Evolutionary conservation across 148 eudicot genomes (phyloP).

Genomic region (Camellia japonica): DNA sequence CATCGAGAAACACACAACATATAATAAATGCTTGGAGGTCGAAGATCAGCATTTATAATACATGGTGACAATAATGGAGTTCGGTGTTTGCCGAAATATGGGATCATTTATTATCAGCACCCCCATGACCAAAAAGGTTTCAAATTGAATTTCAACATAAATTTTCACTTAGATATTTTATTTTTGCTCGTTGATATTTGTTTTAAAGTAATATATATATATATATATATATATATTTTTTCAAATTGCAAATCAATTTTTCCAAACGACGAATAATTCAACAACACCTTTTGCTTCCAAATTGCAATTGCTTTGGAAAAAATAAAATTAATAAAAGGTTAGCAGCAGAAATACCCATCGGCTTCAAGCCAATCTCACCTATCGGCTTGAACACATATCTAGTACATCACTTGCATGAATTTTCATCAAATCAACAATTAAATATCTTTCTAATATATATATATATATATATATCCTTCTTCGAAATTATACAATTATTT

Average conservation of each 20-base stretch:
- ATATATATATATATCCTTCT: neutral
- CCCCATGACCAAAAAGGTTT: neutral
- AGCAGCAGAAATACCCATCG: neutral
- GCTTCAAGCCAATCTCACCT: neutral
- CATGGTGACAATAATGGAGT: conserved; percentile 22
- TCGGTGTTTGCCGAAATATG: conserved; percentile 18
- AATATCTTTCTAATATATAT: neutral
- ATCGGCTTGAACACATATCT: neutral
- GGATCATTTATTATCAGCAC: conserved; percentile 17
- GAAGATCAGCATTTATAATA: conserved; percentile 15
- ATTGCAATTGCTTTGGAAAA: neutral
- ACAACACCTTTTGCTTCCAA: neutral
- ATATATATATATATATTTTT: no score
- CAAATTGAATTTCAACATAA: neutral
- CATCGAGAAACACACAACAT: no score
- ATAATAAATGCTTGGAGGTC: neutral
- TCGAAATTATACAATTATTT: neutral
- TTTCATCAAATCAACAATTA: neutral
- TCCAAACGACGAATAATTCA: no score
- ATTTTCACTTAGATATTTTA: neutral
- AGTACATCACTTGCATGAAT: neutral
- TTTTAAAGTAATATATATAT: no score
- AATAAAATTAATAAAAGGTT: neutral
- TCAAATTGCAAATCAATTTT: no score
- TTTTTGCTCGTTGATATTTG: neutral